Evolutionary conservation across 805 yeast species (phyloP), one percentile per base, ranked within the genome.

Genomic region (Candida berthetii): DNA sequence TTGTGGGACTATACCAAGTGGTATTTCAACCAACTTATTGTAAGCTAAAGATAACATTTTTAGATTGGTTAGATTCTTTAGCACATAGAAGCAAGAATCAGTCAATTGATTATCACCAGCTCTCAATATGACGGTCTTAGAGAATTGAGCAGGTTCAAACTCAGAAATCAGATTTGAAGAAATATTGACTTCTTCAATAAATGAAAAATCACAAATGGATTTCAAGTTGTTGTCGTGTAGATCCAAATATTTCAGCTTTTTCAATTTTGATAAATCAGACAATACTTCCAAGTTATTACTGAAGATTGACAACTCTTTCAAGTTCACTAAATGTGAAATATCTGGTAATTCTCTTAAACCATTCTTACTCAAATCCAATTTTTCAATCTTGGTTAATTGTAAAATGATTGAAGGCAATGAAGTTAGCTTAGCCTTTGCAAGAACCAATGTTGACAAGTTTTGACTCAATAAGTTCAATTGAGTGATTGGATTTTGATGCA

Each of bases 401-500:
- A 89, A 69, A 43, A 89, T 76, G 15, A 74, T 76, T 7, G 76
- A 69, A 1, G 90, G 82, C 24, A 93, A 66, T 7, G 85, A 71
- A 0, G 96, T 78, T 38, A 93, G 65, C 52, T 86, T 88, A 1
- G 96, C 96, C 54, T 84, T 85, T 9, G 85, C 78, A 40, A 93
- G 65, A 46, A 88, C 88, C 38, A 93, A 68, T 15, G 80, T 77
- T 2, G 88, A 81, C 58, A 89, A 68, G 46, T 76, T 72, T 10
- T 71, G 68, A 58, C 86, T 75, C 15, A 65, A 58, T 18, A 71
- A 59, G 28, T 75, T 76, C 47, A 86, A 71, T 43, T 76, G 72
- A 0, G 96, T 88, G 42, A 89, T 76, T 5, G 96, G 97, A 58
- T 89, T 90, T 55, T 84, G 76, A 55, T 85, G 89, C 37, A 89